Conservation (phyloP, 768 basidiomycete species). For the Macrolepiota albuminosa region DNA sequence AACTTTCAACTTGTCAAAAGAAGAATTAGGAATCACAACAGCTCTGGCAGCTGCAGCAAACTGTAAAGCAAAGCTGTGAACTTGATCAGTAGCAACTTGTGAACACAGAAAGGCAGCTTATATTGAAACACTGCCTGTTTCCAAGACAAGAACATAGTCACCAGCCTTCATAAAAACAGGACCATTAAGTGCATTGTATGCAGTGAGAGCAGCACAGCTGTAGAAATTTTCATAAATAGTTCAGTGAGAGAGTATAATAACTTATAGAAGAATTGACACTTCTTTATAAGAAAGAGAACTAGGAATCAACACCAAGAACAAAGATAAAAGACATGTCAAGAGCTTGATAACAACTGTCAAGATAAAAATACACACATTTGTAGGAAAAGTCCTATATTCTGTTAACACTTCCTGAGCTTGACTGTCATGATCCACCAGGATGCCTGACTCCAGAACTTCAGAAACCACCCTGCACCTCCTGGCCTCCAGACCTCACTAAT, state of each 20-base stretch:
- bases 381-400: constrained; percentile 47
- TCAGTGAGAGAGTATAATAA: not conserved
- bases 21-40: constrained; percentile 62
- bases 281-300: constrained; percentile 57
- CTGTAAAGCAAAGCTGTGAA: constrained; percentile 47
- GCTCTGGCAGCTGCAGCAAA: constrained; percentile 61
- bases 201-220: constrained; percentile 58
- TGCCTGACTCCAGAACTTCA: too few species aligned
- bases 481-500: too few species aligned
- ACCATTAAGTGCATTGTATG: constrained; percentile 56
- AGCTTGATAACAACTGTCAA: not conserved
- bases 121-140: constrained; percentile 56
- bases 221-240: not conserved
- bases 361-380: constrained; percentile 24
- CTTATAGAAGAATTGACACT: constrained; percentile 56
- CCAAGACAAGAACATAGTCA: constrained; percentile 51
- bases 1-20: constrained; percentile 57
- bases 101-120: constrained; percentile 16
- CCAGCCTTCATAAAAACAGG: constrained; percentile 49
- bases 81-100: not conserved
- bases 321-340: not conserved
- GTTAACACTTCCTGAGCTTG: constrained; percentile 47
- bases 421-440: too few species aligned
- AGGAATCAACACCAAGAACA: constrained; percentile 50
- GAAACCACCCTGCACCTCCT: too few species aligned